A percentile compares a stretch with the other conserved stretches of the same genome.
Conservation (phyloP, 306 rosid genomes). For the Delonix regia region DNA sequence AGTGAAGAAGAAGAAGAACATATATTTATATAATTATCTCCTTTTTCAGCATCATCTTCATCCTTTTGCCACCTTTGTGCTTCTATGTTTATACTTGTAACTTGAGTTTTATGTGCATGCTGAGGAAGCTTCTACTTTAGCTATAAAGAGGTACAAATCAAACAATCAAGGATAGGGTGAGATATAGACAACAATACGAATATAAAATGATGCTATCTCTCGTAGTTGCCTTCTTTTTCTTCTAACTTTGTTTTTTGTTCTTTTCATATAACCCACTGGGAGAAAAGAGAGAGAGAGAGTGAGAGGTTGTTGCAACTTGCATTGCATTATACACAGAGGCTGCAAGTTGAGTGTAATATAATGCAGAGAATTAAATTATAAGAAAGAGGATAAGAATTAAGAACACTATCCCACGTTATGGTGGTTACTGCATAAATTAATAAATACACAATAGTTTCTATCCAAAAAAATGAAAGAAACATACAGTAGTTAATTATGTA, state of each 20-base stretch:
- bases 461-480: neutral
- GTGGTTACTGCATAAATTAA: conserved; percentile 7
- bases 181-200: neutral
- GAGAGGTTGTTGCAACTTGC: neutral
- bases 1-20: conserved; percentile 34
- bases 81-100: conserved; percentile 48
- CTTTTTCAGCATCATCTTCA: conserved; percentile 1
- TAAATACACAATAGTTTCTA: neutral
- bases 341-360: conserved; percentile 37
- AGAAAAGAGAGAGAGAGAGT: neutral
- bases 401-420: conserved; percentile 16
- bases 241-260: neutral
- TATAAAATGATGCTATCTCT: neutral
- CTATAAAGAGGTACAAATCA: conserved; percentile 28
- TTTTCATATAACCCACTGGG: too few relatives aligned
- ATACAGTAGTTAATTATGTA: too few relatives aligned
- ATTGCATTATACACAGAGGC: conserved; percentile 18
- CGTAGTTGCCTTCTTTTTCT: neutral
- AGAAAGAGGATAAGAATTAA: neutral
- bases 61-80: conserved; percentile 1
- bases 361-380: conserved; percentile 14
- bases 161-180: neutral
- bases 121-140: conserved; percentile 41
- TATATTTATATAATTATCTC: conserved; percentile 33
- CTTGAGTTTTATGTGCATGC: conserved; percentile 48